Percentiles rank a stretch among this genome's conserved stretches.
phyloP scores from a whole-genome alignment of 1,284 basidiomycete species.

The Xerocomus minutiporus region DNA sequence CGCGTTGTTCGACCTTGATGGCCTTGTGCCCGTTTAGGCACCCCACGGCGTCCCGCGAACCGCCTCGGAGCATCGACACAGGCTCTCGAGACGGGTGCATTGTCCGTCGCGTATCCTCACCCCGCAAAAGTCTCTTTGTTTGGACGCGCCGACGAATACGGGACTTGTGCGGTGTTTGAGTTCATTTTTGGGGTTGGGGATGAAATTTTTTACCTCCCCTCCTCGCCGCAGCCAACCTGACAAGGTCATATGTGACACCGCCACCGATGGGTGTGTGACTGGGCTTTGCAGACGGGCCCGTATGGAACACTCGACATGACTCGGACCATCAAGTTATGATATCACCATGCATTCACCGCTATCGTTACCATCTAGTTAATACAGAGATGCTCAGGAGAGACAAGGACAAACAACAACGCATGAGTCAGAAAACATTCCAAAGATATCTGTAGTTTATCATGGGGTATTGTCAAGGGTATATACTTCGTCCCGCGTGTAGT shows the following conservation, averaged over 20 bases:
- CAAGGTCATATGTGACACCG: slow-evolving; percentile 11
- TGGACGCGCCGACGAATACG: too few relatives aligned
- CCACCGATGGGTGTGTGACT: slow-evolving; percentile 11
- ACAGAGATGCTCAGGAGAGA: slow-evolving; percentile 7
- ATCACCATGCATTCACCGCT: background rate
- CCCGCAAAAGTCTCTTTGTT: too few relatives aligned
- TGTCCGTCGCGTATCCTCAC: too few relatives aligned
- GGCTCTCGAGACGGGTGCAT: too few relatives aligned
- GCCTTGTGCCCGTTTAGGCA: too few relatives aligned
- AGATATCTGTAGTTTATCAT: slow-evolving; percentile 4
- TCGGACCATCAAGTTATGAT: background rate
- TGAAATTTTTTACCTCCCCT: background rate
- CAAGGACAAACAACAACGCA: background rate
- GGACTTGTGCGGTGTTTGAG: background rate
- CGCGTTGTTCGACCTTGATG: too few relatives aligned
- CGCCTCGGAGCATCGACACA: too few relatives aligned
- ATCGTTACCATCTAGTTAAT: slow-evolving; percentile 15
- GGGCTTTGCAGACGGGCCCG: background rate
- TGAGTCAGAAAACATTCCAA: slow-evolving; percentile 11
- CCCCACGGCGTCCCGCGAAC: too few relatives aligned
- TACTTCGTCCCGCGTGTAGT: slow-evolving; percentile 11
- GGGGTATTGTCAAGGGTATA: slow-evolving; percentile 24
- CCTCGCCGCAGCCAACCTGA: slow-evolving; percentile 6
- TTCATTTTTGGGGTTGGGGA: background rate
- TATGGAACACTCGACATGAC: slow-evolving; percentile 5